Conservation (phyloP, 2,329 filamentous ascomycete genomes). For the Scedosporium apiospermum region DNA sequence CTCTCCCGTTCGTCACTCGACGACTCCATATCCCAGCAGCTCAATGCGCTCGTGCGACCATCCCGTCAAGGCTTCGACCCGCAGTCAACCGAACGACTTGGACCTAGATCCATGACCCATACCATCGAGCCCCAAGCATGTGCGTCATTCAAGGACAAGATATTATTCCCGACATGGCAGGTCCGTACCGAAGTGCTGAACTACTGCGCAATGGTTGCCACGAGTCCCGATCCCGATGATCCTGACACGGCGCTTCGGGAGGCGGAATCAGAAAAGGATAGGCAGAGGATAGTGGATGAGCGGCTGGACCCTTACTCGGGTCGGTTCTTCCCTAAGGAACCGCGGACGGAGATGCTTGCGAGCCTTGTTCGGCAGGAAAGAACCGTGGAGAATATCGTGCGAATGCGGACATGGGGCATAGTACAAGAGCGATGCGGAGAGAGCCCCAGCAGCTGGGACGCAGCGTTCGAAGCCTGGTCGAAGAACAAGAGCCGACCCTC, state of each 20-base stretch:
- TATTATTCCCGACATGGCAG: constrained; percentile 86
- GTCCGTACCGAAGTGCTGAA: constrained; percentile 70
- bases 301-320: constrained; percentile 84
- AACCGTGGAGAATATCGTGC: constrained; percentile 68
- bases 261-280: constrained; percentile 58
- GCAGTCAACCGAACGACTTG: constrained; percentile 58
- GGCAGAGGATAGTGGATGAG: constrained; percentile 73
- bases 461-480: constrained; percentile 55
- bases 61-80: constrained; percentile 67
- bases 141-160: constrained; percentile 59
- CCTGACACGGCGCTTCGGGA: constrained; percentile 64
- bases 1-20: constrained; percentile 78
- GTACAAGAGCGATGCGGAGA: constrained; percentile 66
- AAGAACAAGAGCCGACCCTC: constrained; percentile 15
- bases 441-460: constrained; percentile 50
- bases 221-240: constrained; percentile 77
- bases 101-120: constrained; percentile 36
- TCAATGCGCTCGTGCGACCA: constrained; percentile 81
- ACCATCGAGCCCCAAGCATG: constrained; percentile 55
- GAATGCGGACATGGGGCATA: constrained; percentile 71
- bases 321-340: constrained; percentile 70
- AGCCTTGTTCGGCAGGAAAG: constrained; percentile 64
- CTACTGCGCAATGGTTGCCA: constrained; percentile 84
- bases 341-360: constrained; percentile 71
- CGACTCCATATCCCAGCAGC: constrained; percentile 85